Percentiles rank a stretch among this genome's conserved stretches.
Evolutionary conservation across 2,329 filamentous ascomycete genomes (phyloP).

Genomic region (Mollisiaceae sp.): DNA sequence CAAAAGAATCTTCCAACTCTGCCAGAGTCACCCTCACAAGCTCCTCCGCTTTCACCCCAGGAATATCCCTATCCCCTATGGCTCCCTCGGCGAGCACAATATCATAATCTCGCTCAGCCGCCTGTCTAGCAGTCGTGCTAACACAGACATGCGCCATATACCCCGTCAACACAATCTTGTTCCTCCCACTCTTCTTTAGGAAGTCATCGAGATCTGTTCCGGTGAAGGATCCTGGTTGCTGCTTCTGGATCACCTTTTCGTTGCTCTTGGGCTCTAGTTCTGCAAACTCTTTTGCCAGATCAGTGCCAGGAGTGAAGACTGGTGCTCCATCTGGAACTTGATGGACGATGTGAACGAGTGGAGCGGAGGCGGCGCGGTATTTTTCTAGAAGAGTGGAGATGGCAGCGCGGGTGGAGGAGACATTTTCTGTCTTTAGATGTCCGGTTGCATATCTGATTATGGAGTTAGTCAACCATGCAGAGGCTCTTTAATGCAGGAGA

Average conservation of each 20-base stretch:
- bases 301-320: slow-evolving; percentile 67
- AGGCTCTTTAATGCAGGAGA: not conserved
- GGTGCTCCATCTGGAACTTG: slow-evolving; percentile 64
- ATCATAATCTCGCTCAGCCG: slow-evolving; percentile 65
- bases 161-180: slow-evolving; percentile 64
- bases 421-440: slow-evolving; percentile 59
- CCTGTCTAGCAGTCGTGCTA: slow-evolving; percentile 67
- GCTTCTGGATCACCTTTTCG: slow-evolving; percentile 65
- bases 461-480: not conserved
- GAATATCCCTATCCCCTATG: slow-evolving; percentile 68
- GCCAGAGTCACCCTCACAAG: slow-evolving; percentile 56
- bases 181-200: slow-evolving; percentile 54
- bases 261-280: slow-evolving; percentile 57
- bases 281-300: slow-evolving; percentile 63
- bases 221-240: slow-evolving; percentile 63
- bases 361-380: slow-evolving; percentile 60
- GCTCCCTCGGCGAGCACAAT: slow-evolving; percentile 65
- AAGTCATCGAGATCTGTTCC: slow-evolving; percentile 62
- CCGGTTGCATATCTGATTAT: slow-evolving; percentile 53
- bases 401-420: slow-evolving; percentile 56
- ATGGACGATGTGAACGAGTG: slow-evolving; percentile 66
- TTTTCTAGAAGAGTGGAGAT: slow-evolving; percentile 62
- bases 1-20: slow-evolving; percentile 68
- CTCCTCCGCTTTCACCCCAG: slow-evolving; percentile 61
- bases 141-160: slow-evolving; percentile 72